These are phyloP conservation scores for Metarhizium rileyi DNA, from an alignment of 2,329 filamentous ascomycete species.

Conservation along the genomic window DNA sequence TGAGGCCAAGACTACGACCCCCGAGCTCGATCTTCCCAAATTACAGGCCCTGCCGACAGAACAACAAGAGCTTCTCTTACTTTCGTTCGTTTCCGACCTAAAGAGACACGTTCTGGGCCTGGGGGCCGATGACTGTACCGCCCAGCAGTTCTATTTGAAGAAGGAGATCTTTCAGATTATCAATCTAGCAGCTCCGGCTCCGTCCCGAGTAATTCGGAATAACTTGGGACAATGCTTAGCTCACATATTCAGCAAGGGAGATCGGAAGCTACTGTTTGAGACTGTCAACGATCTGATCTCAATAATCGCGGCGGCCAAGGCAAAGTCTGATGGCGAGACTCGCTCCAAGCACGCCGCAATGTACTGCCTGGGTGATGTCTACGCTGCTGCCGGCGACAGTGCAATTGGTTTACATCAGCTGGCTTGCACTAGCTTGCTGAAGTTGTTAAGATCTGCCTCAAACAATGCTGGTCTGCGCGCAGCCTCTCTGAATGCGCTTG, in stretches of 20 bases:
- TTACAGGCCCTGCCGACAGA: slow-evolving; percentile 82
- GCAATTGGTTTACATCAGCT: slow-evolving; percentile 74
- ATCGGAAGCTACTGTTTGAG: slow-evolving; percentile 87
- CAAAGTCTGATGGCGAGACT: slow-evolving; percentile 63
- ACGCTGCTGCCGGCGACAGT: slow-evolving; percentile 87
- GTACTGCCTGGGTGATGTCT: slow-evolving; percentile 79
- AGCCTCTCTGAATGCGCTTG: slow-evolving; percentile 64
- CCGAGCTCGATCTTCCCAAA: slow-evolving; percentile 82
- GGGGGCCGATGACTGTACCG: slow-evolving; percentile 68
- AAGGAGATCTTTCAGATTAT: slow-evolving; percentile 92
- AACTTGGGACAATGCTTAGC: slow-evolving; percentile 79
- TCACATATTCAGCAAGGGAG: slow-evolving; percentile 73
- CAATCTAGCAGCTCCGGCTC: slow-evolving; percentile 71
- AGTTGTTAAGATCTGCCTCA: slow-evolving; percentile 68
- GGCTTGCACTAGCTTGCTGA: slow-evolving; percentile 61
- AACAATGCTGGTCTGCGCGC: slow-evolving; percentile 75
- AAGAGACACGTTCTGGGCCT: slow-evolving; percentile 70
- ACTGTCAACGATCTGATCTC: slow-evolving; percentile 79
- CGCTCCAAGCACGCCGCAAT: slow-evolving; percentile 80
- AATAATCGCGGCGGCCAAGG: slow-evolving; percentile 65
- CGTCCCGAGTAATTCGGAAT: slow-evolving; percentile 81
- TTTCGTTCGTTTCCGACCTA: slow-evolving; percentile 79
- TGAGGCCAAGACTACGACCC: slow-evolving; percentile 41
- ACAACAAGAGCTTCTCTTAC: slow-evolving; percentile 89
- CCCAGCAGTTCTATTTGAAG: slow-evolving; percentile 86